Evolutionary conservation across 2,329 filamentous ascomycete genomes (phyloP), one percentile per base, ranked within the genome.

Genomic region (Xylariaceae sp.): DNA sequence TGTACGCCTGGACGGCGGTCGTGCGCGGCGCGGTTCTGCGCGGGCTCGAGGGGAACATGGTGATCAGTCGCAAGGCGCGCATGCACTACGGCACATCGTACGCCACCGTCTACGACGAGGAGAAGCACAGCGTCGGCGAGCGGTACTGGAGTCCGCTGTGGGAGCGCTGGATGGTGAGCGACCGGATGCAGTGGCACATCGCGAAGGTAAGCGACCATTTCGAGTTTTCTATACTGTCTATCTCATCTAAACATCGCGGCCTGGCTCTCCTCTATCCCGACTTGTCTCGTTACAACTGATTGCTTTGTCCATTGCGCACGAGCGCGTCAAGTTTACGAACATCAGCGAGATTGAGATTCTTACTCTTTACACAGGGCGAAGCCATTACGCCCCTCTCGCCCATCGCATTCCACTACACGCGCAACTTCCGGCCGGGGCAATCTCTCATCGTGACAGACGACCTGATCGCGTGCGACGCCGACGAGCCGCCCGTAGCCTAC

Each of bases 151-250:
- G 83, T 60, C 87, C 86, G 5, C 69, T 91, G 21, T 90, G 87
- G 87, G 87, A 91, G 72, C 72, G 87, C 46, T 91, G 86, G 87
- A 91, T 90, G 87, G 87, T 92, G 6, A 84, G 80, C 43, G 86
- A 92, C 68, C 79, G 88, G 45, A 91, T 92, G 87, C 86, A 90
- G 71, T 92, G 88, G 88, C 87, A 91, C 69, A 89, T 91, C 67
- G 81, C 84, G 57, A 90, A 89, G 79, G 86, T 85, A 63, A 62
- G 76, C 71, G 51, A 8, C 48, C 9, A 47, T 48, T 47, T n/a
- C n/a, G n/a, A n/a, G 29, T 49, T 60, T 22, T 15, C 22, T 47
- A n/a, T n/a, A n/a, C 46, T 53, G 19, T 42, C 30, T 19, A 36
- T n/a, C 2, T 18, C 7, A 16, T 29, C 29, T 34, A 26, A 4